These are phyloP conservation scores for Sugiyamaella pinicola DNA, from an alignment of 1,139 yeast species.

Conservation along the genomic window DNA sequence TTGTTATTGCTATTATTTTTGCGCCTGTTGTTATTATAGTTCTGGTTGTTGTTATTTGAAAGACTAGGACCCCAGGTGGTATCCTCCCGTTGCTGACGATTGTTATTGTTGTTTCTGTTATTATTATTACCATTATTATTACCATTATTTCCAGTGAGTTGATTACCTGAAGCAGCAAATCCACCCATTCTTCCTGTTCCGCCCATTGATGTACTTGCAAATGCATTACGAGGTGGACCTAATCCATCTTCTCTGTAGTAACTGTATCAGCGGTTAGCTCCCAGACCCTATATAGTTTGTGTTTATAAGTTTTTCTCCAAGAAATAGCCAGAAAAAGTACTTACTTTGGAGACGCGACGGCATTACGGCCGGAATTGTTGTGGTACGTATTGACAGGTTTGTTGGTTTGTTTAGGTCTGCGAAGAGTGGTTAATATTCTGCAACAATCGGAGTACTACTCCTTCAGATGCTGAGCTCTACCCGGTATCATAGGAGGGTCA, in stretches of 20 bases:
- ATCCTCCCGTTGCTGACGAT: slow-evolving; percentile 15
- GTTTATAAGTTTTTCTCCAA: neutral
- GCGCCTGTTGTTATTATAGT: slow-evolving; percentile 8
- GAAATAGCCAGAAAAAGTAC: neutral
- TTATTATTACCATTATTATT: no score
- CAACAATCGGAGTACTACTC: no score
- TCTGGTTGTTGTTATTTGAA: slow-evolving; percentile 8
- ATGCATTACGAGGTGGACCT: slow-evolving; percentile 22
- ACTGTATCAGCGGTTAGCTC: slow-evolving; percentile 1
- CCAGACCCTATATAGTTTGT: neutral
- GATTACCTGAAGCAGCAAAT: slow-evolving; percentile 8
- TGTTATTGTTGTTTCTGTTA: no score
- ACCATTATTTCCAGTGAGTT: neutral
- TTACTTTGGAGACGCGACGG: slow-evolving; percentile 5
- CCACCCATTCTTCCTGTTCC: slow-evolving; percentile 13
- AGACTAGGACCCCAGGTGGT: slow-evolving; percentile 16
- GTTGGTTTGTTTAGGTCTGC: slow-evolving; percentile 12
- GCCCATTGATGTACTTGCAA: slow-evolving; percentile 15
- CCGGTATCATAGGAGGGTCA: no score
- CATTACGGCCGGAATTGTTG: slow-evolving; percentile 8
- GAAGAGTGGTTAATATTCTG: neutral
- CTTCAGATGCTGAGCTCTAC: no score
- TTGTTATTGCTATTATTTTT: slow-evolving; percentile 11
- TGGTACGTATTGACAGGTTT: slow-evolving; percentile 16
- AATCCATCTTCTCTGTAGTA: slow-evolving; percentile 18